Evolutionary conservation across 805 yeast species (phyloP), one percentile per base, ranked within the genome.

Genomic region (Lachancea nothofagi): DNA sequence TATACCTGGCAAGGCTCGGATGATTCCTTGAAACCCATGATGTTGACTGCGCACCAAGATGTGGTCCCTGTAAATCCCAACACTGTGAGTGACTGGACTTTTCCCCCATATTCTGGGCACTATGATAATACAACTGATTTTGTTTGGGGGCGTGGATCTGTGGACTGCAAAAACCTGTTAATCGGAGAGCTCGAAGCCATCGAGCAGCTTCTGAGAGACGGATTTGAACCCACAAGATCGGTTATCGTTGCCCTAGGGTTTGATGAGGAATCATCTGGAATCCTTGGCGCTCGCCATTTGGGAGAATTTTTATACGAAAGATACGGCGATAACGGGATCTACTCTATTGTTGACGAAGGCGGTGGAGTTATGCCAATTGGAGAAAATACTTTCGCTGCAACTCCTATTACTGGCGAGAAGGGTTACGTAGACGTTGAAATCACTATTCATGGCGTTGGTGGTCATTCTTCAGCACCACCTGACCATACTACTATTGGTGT

Each of bases 11-110:
- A 72, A 44, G 95, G 95, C 7, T 55, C 74, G 2, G 56, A 74
- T 31, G 22, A 51, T 5, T 44, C 58, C 2, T 61, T 80, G 47
- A 78, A 81, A 56, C 95, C 95, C n/a, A 48, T 80, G 19, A 50
- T 86, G 61, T 64, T 84, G 33, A 74, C 83, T 58, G 90, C 93
- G 3, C 96, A 86, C 59, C 86, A 80, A 56, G 95, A 86, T 54
- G 86, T 81, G 1, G 95, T 86, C 12, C 95, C 95, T 0, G 81
- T 83, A 4, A 82, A 78, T 51, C 56, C 59, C n/a, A 74, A 69
- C 18, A 75, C 88, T 0, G 59, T 67, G 26, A 64, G 61, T 21
- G 64, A 74, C 41, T 86, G 95, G 95, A 66, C 64, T 0, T 67
- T 74, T 53, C 79, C 78, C 10, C 94, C 95, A 2, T 82, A 76